Conservation (phyloP, 2,329 filamentous ascomycete genomes). For the Verruconis gallopava region DNA sequence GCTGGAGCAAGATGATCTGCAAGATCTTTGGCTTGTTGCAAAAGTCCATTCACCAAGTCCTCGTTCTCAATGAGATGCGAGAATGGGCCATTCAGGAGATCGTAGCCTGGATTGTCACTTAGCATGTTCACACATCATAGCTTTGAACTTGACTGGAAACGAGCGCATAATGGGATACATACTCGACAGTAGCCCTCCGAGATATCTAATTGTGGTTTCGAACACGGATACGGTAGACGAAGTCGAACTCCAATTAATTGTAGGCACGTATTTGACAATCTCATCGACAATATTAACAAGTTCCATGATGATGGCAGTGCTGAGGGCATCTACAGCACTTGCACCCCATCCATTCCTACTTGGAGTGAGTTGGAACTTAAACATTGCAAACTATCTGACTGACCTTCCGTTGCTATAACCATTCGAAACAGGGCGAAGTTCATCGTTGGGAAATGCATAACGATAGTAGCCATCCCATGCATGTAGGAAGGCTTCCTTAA, state of each 20-base stretch:
- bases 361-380: background rate
- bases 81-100: slow-evolving; percentile 58
- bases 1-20: slow-evolving; percentile 63
- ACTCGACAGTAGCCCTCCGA: slow-evolving; percentile 64
- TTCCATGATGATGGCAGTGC: slow-evolving; percentile 67
- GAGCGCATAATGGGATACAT: background rate
- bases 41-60: slow-evolving; percentile 42
- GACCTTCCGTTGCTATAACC: slow-evolving; percentile 56
- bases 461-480: slow-evolving; percentile 23
- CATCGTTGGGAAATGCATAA: slow-evolving; percentile 28
- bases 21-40: slow-evolving; percentile 54
- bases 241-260: slow-evolving; percentile 51
- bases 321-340: slow-evolving; percentile 67
- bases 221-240: slow-evolving; percentile 61
- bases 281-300: slow-evolving; percentile 52
- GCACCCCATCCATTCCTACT: slow-evolving; percentile 72
- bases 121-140: slow-evolving; percentile 6
- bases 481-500: slow-evolving; percentile 20
- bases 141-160: background rate
- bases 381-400: background rate
- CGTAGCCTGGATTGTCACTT: slow-evolving; percentile 38
- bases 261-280: slow-evolving; percentile 58
- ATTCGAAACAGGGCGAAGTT: slow-evolving; percentile 56
- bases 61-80: slow-evolving; percentile 20
- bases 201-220: slow-evolving; percentile 80